Evolutionary conservation across 495 filamentous ascomycete species (phyloP).

Genomic region (Podospora fimiseda): DNA sequence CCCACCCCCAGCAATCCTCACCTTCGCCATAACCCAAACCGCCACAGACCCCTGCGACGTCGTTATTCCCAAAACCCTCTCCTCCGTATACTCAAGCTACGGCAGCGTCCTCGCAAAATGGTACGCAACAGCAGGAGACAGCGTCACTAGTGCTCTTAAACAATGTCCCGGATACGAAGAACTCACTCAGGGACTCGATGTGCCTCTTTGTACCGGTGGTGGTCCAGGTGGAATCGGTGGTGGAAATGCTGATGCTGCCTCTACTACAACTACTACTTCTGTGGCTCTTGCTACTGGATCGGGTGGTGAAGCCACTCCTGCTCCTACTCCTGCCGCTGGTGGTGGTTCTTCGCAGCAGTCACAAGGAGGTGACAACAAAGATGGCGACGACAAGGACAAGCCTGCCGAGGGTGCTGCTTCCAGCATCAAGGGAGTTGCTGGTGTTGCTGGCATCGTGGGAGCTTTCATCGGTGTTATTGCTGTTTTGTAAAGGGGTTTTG

Average conservation of each 20-base stretch:
- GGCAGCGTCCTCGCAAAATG: slow-evolving; percentile 7
- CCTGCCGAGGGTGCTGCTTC: slow-evolving; percentile 6
- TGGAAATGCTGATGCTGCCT: too few species aligned
- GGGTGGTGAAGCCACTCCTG: too few species aligned
- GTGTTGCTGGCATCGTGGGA: slow-evolving; percentile 16
- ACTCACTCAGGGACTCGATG: too few species aligned
- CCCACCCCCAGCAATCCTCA: slow-evolving; percentile 4
- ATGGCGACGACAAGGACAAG: neutral
- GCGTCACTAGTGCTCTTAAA: neutral
- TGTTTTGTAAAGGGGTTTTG: slow-evolving; percentile 19
- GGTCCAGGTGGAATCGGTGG: too few species aligned
- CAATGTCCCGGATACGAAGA: too few species aligned
- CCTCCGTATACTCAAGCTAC: slow-evolving; percentile 8
- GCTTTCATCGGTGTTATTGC: slow-evolving; percentile 23
- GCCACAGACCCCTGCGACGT: slow-evolving; percentile 11
- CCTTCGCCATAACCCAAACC: neutral
- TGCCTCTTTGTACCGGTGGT: too few species aligned
- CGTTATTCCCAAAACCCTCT: slow-evolving; percentile 4
- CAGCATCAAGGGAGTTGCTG: slow-evolving; percentile 18
- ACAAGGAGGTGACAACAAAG: neutral
- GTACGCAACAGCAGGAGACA: slow-evolving; percentile 1
- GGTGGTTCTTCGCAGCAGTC: too few species aligned
- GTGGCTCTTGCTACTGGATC: too few species aligned
- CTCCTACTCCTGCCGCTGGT: too few species aligned
- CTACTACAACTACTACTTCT: too few species aligned